Base-by-base conservation (phyloP, 495 filamentous ascomycete species). In the Aspergillus indologenus region DNA sequence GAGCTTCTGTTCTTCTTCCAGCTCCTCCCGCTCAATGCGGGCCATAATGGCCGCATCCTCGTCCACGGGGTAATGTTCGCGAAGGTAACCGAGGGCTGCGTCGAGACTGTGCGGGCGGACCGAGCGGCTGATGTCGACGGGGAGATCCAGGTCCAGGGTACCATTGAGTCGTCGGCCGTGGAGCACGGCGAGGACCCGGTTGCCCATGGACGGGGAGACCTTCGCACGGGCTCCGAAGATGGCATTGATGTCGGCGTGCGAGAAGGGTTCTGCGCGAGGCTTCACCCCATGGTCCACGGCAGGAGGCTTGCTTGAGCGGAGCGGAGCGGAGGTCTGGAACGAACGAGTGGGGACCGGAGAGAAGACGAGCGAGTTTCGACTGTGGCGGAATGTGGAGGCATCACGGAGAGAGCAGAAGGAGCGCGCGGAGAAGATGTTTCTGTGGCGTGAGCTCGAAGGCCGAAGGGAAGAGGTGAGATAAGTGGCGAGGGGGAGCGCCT, bases 81-180 rank as follows among this genome's bases (percentile, higher is more conserved):
- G 86, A 9, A 96, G 79, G 72, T 88, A 95, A 47, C 75, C 65
- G 52, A 96, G 72, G 0, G 80, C 91, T 44, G 65, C 73, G 21
- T 79, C 70, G 22, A 77, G 57, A 6, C 71, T 69, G 20, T 60
- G 51, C 59, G 72, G 65, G 56, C 61, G 60, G 18, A 70, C 65
- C 23, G 64, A 59, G 71, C 81, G 71, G 78, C 79, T 44, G 18
- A 76, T 70, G 20, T 81, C 75, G 20, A 53, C 42, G 11, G 77
- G 76, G 11, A 80, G 68, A 40, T 76, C 69, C 12, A 76, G 63
- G 58, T 91, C 86, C 9, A 93, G 78, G 0, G 90, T 91, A 19
- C 92, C 92, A 12, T 84, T 82, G 14, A 90, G 75, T 20, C 92
- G 85, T 47, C 90, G 84, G 23, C 83, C 84, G 65, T 96, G 90